phyloP scores from a whole-genome alignment of 106 monocot species.

The Ottelia alismoides region DNA sequence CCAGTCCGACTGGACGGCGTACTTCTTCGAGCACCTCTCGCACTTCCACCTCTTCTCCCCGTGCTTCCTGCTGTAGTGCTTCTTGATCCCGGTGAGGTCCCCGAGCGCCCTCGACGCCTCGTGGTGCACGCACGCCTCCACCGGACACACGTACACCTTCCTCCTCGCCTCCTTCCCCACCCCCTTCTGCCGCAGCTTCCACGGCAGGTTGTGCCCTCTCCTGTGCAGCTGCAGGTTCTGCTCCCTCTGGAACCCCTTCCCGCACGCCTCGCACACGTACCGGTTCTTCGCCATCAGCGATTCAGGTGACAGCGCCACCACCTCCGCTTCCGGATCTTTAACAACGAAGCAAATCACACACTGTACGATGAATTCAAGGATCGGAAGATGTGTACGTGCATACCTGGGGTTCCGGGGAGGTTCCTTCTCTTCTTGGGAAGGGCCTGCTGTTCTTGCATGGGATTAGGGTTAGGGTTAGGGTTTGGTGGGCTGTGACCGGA shows the following conservation, averaged over 20 bases:
- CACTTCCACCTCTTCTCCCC: constrained; percentile 89
- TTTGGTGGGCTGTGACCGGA: too few species aligned
- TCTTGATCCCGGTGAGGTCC: constrained; percentile 80
- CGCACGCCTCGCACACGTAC: constrained; percentile 5
- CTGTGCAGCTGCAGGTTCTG: constrained; percentile 10
- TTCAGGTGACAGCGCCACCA: constrained; percentile 4
- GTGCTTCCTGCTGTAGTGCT: constrained; percentile 78
- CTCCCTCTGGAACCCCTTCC: constrained; percentile 8
- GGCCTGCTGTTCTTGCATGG: too few species aligned
- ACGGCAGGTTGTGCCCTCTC: constrained; percentile 9
- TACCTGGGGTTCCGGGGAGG: constrained; percentile 10
- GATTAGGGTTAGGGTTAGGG: too few species aligned
- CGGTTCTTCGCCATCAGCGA: constrained; percentile 5
- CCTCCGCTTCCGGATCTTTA: constrained; percentile 8
- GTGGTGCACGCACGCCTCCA: constrained; percentile 48
- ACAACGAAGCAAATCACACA: too few species aligned
- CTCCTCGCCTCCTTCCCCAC: constrained; percentile 23
- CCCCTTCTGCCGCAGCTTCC: constrained; percentile 9
- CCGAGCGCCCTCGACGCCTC: constrained; percentile 60
- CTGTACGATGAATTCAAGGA: too few species aligned
- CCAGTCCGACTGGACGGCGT: constrained; percentile 78
- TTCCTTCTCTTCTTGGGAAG: constrained; percentile 9
- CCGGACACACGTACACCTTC: constrained; percentile 72
- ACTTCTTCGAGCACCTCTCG: constrained; percentile 78
- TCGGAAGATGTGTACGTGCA: too few species aligned